phyloP scores from a whole-genome alignment of 352 stramenopile species.

The Phytophthora litchii region DNA sequence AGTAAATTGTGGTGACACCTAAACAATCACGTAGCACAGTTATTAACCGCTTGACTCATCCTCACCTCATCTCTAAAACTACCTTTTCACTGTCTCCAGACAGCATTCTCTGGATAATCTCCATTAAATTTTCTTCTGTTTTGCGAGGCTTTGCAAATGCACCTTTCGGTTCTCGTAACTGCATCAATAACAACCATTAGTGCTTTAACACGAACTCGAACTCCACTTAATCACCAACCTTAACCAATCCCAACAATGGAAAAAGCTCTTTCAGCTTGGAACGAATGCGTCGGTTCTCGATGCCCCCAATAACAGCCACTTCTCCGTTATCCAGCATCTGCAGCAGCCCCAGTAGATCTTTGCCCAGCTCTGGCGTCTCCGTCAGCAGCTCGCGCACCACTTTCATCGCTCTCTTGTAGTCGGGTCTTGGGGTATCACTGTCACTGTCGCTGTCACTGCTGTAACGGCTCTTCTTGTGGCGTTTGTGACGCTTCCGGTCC shows the following conservation, averaged over 20 bases:
- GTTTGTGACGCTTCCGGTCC: conserved; percentile 27
- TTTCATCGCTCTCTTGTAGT: conserved; percentile 44
- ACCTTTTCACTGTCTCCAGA: conserved; percentile 10
- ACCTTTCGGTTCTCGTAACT: conserved; percentile 62
- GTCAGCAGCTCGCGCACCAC: conserved; percentile 62
- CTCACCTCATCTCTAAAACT: background rate
- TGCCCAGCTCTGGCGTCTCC: conserved; percentile 69
- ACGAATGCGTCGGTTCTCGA: conserved; percentile 76
- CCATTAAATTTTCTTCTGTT: conserved; percentile 43
- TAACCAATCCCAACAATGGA: conserved; percentile 67
- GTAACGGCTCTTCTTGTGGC: conserved; percentile 18
- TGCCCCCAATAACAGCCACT: conserved; percentile 74
- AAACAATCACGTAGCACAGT: background rate
- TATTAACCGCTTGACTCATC: background rate
- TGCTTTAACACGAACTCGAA: background rate
- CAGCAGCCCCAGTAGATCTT: conserved; percentile 67
- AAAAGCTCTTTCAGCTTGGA: conserved; percentile 72
- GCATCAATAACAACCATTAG: conserved; percentile 4
- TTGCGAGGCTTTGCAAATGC: conserved; percentile 51
- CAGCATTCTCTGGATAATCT: conserved; percentile 60
- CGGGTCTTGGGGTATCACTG: conserved; percentile 14
- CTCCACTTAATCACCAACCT: conserved; percentile 37
- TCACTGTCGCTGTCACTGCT: conserved; percentile 20
- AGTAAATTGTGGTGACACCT: background rate
- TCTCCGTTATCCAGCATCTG: conserved; percentile 82